These are phyloP conservation scores for Nothomitra cinnamomea DNA, from an alignment of 2,329 filamentous ascomycete species.

Conservation along the genomic window DNA sequence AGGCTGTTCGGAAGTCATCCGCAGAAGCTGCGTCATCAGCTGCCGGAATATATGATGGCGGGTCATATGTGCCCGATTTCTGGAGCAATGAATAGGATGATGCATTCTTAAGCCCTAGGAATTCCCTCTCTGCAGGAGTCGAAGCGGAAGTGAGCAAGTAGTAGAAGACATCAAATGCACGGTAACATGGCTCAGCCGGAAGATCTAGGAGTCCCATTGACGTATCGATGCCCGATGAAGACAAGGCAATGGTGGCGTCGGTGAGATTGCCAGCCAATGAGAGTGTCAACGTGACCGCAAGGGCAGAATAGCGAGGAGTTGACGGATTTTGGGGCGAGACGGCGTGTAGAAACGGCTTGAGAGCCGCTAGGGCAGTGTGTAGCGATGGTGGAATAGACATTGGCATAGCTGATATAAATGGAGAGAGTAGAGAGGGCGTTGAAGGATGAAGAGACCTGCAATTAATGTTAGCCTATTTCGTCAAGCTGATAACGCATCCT, in stretches of 20 bases:
- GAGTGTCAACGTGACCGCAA: conserved; percentile 68
- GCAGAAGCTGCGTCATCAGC: conserved; percentile 85
- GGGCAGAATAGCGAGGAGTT: conserved; percentile 58
- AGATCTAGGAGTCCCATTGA: conserved; percentile 63
- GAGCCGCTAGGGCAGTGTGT: conserved; percentile 61
- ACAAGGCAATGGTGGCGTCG: conserved; percentile 58
- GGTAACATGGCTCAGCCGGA: conserved; percentile 61
- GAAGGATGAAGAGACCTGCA: conserved; percentile 73
- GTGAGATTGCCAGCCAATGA: conserved; percentile 66
- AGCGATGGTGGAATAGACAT: conserved; percentile 59
- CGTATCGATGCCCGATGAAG: conserved; percentile 78
- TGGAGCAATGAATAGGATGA: conserved; percentile 64
- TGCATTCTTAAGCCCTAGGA: conserved; percentile 60
- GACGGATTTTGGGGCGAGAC: conserved; percentile 86
- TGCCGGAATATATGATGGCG: conserved; percentile 77
- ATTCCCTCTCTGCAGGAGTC: conserved; percentile 75
- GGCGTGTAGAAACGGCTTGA: conserved; percentile 74
- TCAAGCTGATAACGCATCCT: neutral
- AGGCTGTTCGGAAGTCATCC: conserved; percentile 73
- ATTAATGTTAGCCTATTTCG: neutral
- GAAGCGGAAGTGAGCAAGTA: conserved; percentile 88
- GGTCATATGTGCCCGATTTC: conserved; percentile 68
- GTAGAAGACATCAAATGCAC: conserved; percentile 96
- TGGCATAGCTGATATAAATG: conserved; percentile 68
- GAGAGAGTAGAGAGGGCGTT: conserved; percentile 64